phyloP scores from a whole-genome alignment of 176 grass and related monocot species.

The Ensete glaucum region DNA sequence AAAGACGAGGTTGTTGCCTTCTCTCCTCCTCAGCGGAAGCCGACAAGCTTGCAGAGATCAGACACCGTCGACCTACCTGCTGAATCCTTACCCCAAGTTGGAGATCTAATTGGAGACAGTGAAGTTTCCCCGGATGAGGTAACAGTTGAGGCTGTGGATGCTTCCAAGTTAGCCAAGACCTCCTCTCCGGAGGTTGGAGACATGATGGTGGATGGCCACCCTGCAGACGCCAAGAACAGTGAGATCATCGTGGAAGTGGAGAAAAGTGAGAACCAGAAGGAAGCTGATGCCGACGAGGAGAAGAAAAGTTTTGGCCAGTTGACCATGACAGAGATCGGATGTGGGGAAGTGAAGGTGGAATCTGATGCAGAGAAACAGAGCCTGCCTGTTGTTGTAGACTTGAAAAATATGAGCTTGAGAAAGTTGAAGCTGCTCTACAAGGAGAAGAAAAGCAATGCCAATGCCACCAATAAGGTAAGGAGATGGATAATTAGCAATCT shows the following conservation, averaged over 20 bases:
- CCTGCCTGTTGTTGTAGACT: background rate
- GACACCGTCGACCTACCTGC: no score
- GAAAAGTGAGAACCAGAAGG: background rate
- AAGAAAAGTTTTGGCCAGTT: background rate
- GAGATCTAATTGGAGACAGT: no score
- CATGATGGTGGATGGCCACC: no score
- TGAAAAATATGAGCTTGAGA: background rate
- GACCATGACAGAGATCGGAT: background rate
- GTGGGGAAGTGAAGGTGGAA: background rate
- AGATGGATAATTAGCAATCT: background rate
- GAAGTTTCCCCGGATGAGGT: no score
- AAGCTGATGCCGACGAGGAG: background rate
- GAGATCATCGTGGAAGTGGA: no score
- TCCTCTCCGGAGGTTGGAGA: no score
- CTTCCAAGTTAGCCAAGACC: no score
- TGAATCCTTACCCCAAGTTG: no score
- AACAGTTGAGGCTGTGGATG: no score
- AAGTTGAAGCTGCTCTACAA: background rate
- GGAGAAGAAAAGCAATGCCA: background rate
- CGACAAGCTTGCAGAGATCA: no score
- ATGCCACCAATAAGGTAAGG: background rate
- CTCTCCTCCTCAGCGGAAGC: background rate
- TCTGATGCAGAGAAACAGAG: background rate
- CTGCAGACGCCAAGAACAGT: no score
- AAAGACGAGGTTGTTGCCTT: background rate